Percentiles rank a stretch among this genome's conserved stretches.
phyloP scores from a whole-genome alignment of 169 alveolate species.

The Condylostoma magnum region DNA sequence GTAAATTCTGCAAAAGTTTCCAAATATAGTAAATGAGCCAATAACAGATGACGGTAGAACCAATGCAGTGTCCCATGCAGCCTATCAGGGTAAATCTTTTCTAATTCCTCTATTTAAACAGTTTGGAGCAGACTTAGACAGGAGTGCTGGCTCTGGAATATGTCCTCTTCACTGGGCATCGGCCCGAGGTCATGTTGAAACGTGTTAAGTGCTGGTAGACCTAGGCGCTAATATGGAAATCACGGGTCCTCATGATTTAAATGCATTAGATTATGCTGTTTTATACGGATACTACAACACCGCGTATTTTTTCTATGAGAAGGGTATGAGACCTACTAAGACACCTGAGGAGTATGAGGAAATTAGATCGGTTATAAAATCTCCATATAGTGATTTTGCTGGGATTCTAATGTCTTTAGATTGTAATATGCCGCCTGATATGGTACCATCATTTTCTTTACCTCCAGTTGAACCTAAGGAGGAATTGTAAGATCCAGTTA shows the following conservation, averaged over 20 bases:
- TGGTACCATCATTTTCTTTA: conserved; percentile 1
- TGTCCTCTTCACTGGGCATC: conserved; percentile 27
- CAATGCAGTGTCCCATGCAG: conserved; percentile 25
- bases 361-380: not conserved
- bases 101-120: not conserved
- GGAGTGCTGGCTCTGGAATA: not conserved
- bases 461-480: not conserved
- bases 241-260: not conserved
- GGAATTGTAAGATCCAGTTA: not conserved
- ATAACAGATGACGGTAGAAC: conserved; percentile 18
- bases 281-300: conserved; percentile 11
- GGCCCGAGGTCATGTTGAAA: conserved; percentile 18
- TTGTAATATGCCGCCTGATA: conserved; percentile 15
- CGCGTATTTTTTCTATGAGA: conserved; percentile 1
- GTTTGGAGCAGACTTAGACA: conserved; percentile 24
- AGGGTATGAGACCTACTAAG: conserved; percentile 2
- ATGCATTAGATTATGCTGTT: conserved; percentile 27
- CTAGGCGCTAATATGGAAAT: not conserved
- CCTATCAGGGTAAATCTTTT: conserved; percentile 9
- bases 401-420: conserved; percentile 19
- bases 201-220: not conserved
- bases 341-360: not conserved
- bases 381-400: not conserved
- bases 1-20: not conserved
- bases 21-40: not conserved